Evolutionary conservation across 306 rosid species (phyloP).

Genomic region (Begonia loranthoides): DNA sequence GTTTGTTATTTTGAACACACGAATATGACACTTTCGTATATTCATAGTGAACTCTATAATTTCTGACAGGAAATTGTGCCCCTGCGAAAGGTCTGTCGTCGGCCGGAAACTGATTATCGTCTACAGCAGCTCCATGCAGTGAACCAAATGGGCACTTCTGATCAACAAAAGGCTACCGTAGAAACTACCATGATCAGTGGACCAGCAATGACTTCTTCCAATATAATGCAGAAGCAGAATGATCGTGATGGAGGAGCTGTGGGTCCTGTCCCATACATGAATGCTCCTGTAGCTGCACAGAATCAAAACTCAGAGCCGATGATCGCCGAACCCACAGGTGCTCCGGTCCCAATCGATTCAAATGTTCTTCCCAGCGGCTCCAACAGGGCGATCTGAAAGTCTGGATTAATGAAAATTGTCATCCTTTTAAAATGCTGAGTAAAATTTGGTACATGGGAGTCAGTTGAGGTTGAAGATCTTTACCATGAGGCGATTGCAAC

Average conservation of each 20-base stretch:
- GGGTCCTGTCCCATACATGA: slow-evolving; percentile 20
- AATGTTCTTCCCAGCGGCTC: not conserved
- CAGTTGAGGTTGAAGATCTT: too few relatives aligned
- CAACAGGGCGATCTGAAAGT: too few relatives aligned
- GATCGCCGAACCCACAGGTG: slow-evolving; percentile 26
- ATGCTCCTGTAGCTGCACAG: slow-evolving; percentile 14
- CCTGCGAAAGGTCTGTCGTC: slow-evolving; percentile 81
- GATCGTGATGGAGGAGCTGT: not conserved
- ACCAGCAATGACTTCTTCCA: slow-evolving; percentile 24
- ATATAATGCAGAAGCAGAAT: slow-evolving; percentile 34
- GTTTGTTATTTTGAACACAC: not conserved
- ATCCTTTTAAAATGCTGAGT: too few relatives aligned
- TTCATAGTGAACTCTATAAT: not conserved
- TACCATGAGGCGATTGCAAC: too few relatives aligned
- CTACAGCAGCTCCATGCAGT: slow-evolving; percentile 84
- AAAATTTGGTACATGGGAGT: too few relatives aligned
- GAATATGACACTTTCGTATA: too few relatives aligned
- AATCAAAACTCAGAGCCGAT: slow-evolving; percentile 20
- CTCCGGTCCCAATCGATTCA: slow-evolving; percentile 27
- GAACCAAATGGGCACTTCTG: slow-evolving; percentile 39
- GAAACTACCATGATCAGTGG: slow-evolving; percentile 25
- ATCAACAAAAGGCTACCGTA: slow-evolving; percentile 36
- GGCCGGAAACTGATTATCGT: slow-evolving; percentile 90
- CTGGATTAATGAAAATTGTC: too few relatives aligned
- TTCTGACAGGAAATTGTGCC: slow-evolving; percentile 82